Base-by-base conservation (phyloP, 257 asterid genomes). In the Parsonsia alboflavescens region DNA sequence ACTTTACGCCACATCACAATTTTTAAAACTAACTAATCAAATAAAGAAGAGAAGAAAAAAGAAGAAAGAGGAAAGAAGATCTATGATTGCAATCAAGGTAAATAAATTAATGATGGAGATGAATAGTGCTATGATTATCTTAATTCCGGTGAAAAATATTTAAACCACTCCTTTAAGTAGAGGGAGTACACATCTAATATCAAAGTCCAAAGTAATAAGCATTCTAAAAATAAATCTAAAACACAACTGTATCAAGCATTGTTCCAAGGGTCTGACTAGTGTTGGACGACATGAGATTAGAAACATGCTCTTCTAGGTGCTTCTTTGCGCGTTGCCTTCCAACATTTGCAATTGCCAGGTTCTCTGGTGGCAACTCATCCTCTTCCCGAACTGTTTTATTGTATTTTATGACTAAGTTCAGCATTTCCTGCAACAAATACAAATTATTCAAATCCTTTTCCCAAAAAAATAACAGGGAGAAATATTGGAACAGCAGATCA, bases 271-370 rank as follows among this genome's bases (percentile, higher is more conserved):
- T 91, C 76, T 95, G 99, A 64, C 87, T 79, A 28, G 92, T 92
- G 87, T 95, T 95, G 48, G 99, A 89, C 36, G 99, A 95, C 99
- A 92, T 92, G 88, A 95, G 83, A 85, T 92, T 88, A 0, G 97
- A 89, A 71, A 95, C 93, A 4, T 92, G 97, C 77, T 95, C 99
- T 87, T 90, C 97, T 2, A 90, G 93, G 85, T 91, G 98, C 88
- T 95, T 95, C 93, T 95, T 92, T 0, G 98, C 99, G 61, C 90
- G 98, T 82, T 90, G 99, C 80, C 94, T 95, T 71, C 98, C 99
- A 78, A 92, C 98, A 21, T 92, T 92, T 26, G 96, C 99, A 48
- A 92, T 90, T 15, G 93, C 98, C 24, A 95, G 84, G 83, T 92
- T 92, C 72, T 95, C 99, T 4, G 97, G 99, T 10, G 96, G 75